These are phyloP conservation scores for Nosema muscidifuracis DNA, from an alignment of 371 early-diverging fungal species.

Conservation along the genomic window DNA sequence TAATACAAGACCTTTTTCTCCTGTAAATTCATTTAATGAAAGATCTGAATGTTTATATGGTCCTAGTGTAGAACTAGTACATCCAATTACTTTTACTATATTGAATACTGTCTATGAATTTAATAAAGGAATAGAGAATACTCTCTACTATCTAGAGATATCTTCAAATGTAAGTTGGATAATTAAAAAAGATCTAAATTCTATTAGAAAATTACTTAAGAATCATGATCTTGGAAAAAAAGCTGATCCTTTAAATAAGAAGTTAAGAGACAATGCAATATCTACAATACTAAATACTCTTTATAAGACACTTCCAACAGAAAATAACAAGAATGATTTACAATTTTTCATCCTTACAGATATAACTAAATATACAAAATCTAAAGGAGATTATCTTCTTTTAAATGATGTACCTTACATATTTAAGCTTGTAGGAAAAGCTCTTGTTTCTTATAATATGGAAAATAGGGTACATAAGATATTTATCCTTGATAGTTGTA, in stretches of 20 bases:
- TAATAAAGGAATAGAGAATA: not conserved
- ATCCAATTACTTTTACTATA: not conserved
- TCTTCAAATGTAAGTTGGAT: not conserved
- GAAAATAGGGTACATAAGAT: conserved; percentile 15
- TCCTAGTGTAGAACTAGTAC: not conserved
- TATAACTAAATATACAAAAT: not conserved
- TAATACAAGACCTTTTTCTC: too few species aligned
- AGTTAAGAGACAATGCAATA: not conserved
- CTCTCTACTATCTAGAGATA: not conserved
- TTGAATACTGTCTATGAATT: not conserved
- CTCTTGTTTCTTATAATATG: conserved; percentile 28
- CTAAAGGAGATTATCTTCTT: conserved; percentile 20
- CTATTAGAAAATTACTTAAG: not conserved
- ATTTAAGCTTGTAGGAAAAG: conserved; percentile 34
- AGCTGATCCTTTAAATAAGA: not conserved
- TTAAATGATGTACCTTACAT: conserved; percentile 14
- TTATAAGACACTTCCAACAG: not conserved
- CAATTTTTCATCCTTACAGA: conserved; percentile 24
- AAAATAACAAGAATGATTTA: not conserved
- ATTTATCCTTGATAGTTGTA: conserved; percentile 14
- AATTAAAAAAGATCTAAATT: not conserved
- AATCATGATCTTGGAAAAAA: not conserved
- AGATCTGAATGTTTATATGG: too few species aligned
- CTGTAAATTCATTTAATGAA: too few species aligned
- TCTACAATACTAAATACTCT: not conserved